Conservation (phyloP, 345 rosid species). For the Brassica cretica region DNA sequence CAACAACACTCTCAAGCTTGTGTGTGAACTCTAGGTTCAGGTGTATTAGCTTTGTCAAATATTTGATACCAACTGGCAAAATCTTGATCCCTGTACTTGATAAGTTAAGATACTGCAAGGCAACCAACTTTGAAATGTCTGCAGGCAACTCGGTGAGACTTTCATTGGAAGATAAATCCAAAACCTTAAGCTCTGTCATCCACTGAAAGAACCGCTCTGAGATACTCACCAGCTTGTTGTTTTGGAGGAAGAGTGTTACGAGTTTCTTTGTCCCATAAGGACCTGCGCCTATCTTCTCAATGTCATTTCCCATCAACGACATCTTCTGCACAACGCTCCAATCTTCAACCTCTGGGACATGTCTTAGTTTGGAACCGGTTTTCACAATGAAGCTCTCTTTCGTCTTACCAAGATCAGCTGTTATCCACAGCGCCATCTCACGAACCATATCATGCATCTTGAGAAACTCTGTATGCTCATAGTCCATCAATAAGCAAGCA, state of each 20-base stretch:
- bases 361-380: neutral
- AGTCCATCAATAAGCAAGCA: neutral
- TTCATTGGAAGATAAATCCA: neutral
- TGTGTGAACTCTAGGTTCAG: neutral
- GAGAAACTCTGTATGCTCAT: neutral
- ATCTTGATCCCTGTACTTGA: neutral
- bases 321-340: neutral
- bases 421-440: neutral
- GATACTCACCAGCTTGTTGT: neutral
- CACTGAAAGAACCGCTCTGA: neutral
- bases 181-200: slow-evolving; percentile 5
- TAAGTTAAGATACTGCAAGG: neutral
- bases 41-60: neutral
- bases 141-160: neutral
- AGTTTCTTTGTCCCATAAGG: neutral
- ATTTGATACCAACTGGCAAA: neutral
- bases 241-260: neutral
- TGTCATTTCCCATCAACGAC: neutral
- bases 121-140: neutral
- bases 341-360: neutral
- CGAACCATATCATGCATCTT: neutral
- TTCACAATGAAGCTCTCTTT: neutral
- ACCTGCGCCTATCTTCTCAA: neutral
- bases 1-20: neutral
- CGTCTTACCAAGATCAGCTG: neutral